A percentile compares a stretch with the other conserved stretches of the same genome.
These are phyloP conservation scores for Salvia miltiorrhiza DNA, from an alignment of 257 asterid species.

Conservation along the genomic window DNA sequence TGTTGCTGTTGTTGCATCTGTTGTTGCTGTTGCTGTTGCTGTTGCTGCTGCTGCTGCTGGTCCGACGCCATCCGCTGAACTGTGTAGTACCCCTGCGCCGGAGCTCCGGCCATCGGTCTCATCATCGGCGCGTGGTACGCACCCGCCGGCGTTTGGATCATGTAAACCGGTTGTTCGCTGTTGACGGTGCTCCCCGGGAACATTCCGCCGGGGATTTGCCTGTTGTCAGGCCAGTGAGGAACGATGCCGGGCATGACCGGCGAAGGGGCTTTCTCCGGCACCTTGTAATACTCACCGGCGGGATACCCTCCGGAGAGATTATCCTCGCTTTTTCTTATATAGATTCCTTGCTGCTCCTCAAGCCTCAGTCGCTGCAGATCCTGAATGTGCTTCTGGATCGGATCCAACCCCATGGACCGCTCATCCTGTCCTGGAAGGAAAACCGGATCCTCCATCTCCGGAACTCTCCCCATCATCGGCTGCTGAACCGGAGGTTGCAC, in stretches of 20 bases:
- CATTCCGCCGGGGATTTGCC: slow-evolving; percentile 54
- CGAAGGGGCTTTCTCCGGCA: slow-evolving; percentile 50
- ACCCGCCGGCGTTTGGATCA: slow-evolving; percentile 55
- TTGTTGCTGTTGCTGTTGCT: slow-evolving; percentile 22
- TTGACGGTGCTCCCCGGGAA: slow-evolving; percentile 38
- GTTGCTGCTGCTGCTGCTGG: slow-evolving; percentile 47
- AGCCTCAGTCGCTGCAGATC: slow-evolving; percentile 82
- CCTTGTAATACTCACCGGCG: slow-evolving; percentile 60
- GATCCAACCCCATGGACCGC: slow-evolving; percentile 53
- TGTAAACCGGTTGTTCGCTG: slow-evolving; percentile 68
- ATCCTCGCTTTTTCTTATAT: slow-evolving; percentile 59
- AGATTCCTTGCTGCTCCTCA: slow-evolving; percentile 67
- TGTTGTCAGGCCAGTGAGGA: slow-evolving; percentile 70
- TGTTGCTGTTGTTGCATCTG: slow-evolving; percentile 18
- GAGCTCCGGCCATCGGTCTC: slow-evolving; percentile 50
- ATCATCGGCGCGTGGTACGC: slow-evolving; percentile 66
- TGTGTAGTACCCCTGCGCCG: slow-evolving; percentile 69
- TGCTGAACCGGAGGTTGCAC: slow-evolving; percentile 30
- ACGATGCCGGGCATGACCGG: slow-evolving; percentile 37
- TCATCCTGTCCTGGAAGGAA: slow-evolving; percentile 46
- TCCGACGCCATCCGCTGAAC: slow-evolving; percentile 70
- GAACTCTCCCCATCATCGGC: slow-evolving; percentile 32
- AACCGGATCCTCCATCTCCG: slow-evolving; percentile 41
- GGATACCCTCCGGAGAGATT: slow-evolving; percentile 39
- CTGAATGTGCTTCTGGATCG: slow-evolving; percentile 95